Percentiles rank a stretch among this genome's conserved stretches.
Evolutionary conservation across 805 yeast species (phyloP).

Genomic region (Lipomyces mesembrius): DNA sequence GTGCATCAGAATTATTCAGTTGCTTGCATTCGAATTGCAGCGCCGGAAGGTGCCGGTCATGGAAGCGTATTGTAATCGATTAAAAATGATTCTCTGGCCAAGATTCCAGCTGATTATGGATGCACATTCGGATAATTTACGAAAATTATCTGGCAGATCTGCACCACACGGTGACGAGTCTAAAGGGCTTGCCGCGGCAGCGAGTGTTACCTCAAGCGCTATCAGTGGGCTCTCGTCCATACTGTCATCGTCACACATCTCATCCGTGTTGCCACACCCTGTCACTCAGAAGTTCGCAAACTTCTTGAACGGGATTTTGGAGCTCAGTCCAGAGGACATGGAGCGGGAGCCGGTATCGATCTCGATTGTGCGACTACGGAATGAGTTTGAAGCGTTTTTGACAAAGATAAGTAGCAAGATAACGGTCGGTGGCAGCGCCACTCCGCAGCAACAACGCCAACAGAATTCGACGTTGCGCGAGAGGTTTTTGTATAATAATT

Average conservation of each 20-base stretch:
- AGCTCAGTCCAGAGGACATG: constrained; percentile 51
- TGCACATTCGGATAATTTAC: constrained; percentile 72
- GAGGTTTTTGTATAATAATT: constrained; percentile 73
- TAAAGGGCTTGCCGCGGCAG: constrained; percentile 41
- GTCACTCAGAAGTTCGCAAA: constrained; percentile 81
- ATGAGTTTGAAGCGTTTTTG: constrained; percentile 77
- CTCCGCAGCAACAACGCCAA: constrained; percentile 47
- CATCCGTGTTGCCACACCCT: constrained; percentile 56
- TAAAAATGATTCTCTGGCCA: constrained; percentile 81
- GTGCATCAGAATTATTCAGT: constrained; percentile 71
- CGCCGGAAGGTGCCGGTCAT: constrained; percentile 70
- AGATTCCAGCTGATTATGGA: constrained; percentile 77
- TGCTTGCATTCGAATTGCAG: constrained; percentile 66
- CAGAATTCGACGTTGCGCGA: constrained; percentile 54
- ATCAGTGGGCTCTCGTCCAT: constrained; percentile 17
- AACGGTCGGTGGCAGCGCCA: constrained; percentile 1
- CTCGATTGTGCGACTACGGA: constrained; percentile 69
- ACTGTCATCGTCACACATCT: constrained; percentile 16
- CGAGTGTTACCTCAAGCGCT: constrained; percentile 38
- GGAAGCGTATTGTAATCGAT: constrained; percentile 70
- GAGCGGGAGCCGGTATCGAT: constrained; percentile 71
- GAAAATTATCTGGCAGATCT: constrained; percentile 44
- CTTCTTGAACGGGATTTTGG: constrained; percentile 70
- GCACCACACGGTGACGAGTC: constrained; percentile 44
- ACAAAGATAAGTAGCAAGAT: constrained; percentile 64